Conservation (phyloP, 345 rosid genomes). For the Firmiana major region DNA sequence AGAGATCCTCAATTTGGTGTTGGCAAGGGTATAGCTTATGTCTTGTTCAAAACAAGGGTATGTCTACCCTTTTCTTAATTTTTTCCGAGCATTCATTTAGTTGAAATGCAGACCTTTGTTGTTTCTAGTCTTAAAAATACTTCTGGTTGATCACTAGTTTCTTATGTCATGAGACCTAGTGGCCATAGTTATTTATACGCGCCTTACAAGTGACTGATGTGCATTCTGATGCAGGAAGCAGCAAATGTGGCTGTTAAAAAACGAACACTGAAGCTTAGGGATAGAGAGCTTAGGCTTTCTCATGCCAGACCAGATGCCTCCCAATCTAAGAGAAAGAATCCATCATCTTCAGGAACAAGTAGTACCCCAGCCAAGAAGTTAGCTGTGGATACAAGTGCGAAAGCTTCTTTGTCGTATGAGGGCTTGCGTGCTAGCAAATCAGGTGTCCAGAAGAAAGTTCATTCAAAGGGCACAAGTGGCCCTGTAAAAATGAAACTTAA, state of each 20-base stretch:
- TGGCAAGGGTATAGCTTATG: slow-evolving; percentile 97
- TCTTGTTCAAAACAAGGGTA: slow-evolving; percentile 85
- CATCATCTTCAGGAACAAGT: slow-evolving; percentile 28
- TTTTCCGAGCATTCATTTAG: background rate
- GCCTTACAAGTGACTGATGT: background rate
- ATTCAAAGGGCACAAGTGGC: slow-evolving; percentile 27
- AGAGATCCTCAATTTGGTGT: slow-evolving; percentile 79
- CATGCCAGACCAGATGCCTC: slow-evolving; percentile 56
- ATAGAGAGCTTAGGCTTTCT: slow-evolving; percentile 66
- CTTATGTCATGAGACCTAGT: background rate
- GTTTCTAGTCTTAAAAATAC: background rate
- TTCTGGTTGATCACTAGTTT: background rate
- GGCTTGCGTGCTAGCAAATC: slow-evolving; percentile 83
- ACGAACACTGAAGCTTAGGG: slow-evolving; percentile 64
- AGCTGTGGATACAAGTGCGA: slow-evolving; percentile 32
- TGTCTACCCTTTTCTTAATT: slow-evolving; percentile 4
- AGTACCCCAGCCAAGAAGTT: slow-evolving; percentile 46
- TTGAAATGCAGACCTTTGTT: background rate
- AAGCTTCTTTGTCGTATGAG: slow-evolving; percentile 55
- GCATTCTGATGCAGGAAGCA: slow-evolving; percentile 56
- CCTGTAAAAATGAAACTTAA: slow-evolving; percentile 33
- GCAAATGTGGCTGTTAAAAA: slow-evolving; percentile 60
- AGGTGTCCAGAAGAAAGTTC: slow-evolving; percentile 47
- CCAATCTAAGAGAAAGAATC: slow-evolving; percentile 60
- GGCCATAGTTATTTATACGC: background rate